Evolutionary conservation across 768 basidiomycete species (phyloP), one percentile per base, ranked within the genome.

Genomic region (Boletus patriciae): DNA sequence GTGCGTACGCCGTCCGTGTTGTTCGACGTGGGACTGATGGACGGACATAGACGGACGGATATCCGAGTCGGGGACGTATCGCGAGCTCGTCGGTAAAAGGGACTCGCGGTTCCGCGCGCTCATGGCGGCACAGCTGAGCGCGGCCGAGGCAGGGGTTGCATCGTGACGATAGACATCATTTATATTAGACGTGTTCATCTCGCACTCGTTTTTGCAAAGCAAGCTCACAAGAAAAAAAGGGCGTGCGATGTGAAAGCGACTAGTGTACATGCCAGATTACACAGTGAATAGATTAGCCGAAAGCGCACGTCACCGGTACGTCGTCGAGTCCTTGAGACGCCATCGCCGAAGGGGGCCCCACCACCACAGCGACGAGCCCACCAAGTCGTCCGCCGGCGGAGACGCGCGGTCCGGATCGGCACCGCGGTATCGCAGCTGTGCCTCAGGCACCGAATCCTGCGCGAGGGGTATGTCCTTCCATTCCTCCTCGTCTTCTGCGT

Each of bases 111-210:
- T 97, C 79, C 82, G 92, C 12, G 76, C 78, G 9, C 79, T 97
- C 46, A 94, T 97, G 93, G 90, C 92, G 23, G 92, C 93, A 4
- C 94, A 97, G 66, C 75, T 96, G 44, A 82, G 76, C 56, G 81
- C 88, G 6, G 76, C 75, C 3, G 62, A 62, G 5, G 53, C 62
- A 1, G 69, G 62, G 13, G 6, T 66, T 15, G 33, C 44, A 29
- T 46, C 38, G 19, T 62, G 34, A 60, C 12, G 43, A 10, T 46
- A 45, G 41, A 56, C 49, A 62, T 1, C 31, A 52, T 11, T 37
- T 13, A 34, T 34, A 42, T 9, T 62, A 56, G 53, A 61, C 40
- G 13, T 47, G 34, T 50, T 48, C 42, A 47, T 25, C 45, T 18
- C 36, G 12, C 25, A 52, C 27, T 34, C 29, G n/a, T 10, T 52